These are phyloP conservation scores for Coix lacrymajobi DNA, from an alignment of 176 grass and related monocot species.

Conservation along the genomic window DNA sequence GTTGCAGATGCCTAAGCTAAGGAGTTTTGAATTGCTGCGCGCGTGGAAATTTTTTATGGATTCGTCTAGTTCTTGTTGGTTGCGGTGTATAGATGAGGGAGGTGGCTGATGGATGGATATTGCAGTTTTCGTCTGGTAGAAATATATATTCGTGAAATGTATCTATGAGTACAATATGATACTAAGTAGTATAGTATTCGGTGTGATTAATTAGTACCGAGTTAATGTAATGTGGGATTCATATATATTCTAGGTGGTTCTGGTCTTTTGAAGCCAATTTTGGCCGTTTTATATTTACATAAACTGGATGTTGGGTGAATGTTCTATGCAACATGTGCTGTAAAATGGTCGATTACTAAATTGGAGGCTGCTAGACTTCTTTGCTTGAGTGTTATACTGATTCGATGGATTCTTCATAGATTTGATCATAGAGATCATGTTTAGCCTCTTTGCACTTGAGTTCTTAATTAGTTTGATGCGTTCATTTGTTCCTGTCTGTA, in stretches of 20 bases:
- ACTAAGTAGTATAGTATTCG: background rate
- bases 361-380: background rate
- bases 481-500: background rate
- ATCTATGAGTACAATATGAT: background rate
- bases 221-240: conserved; percentile 22
- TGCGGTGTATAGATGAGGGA: conserved; percentile 46
- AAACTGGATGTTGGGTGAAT: conserved; percentile 18
- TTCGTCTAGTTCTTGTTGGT: conserved; percentile 19
- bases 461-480: background rate
- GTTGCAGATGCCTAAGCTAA: conserved; percentile 7
- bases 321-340: background rate
- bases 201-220: conserved; percentile 21
- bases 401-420: background rate
- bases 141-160: conserved; percentile 25
- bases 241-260: conserved; percentile 19
- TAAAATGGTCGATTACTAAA: background rate
- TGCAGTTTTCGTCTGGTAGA: conserved; percentile 32
- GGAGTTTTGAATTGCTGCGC: conserved; percentile 20
- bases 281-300: background rate
- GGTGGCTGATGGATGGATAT: conserved; percentile 24
- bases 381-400: background rate
- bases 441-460: background rate
- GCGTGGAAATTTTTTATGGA: background rate
- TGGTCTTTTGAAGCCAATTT: background rate
- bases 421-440: background rate